phyloP scores from a whole-genome alignment of 2,329 filamentous ascomycete genomes.

The Beauveria scarabaeidicola region DNA sequence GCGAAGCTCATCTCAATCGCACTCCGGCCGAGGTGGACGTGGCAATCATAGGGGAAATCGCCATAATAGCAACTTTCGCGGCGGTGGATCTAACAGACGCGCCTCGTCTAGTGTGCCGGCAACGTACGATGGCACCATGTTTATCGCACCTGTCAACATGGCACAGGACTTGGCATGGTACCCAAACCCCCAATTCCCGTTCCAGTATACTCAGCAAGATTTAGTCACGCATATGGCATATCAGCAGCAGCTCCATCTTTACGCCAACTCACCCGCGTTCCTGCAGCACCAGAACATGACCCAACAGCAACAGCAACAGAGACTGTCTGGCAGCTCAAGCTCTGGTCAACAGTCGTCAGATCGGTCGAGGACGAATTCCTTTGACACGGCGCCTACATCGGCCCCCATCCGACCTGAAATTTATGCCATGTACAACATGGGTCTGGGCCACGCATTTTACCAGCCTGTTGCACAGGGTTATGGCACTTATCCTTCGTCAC shows the following conservation, averaged over 20 bases:
- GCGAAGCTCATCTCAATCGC: constrained; percentile 53
- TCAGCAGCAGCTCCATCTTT: constrained; percentile 30
- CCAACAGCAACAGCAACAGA: constrained; percentile 19
- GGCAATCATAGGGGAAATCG: constrained; percentile 41
- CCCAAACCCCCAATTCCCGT: constrained; percentile 32
- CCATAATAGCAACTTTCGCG: constrained; percentile 34
- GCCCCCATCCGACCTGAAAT: constrained; percentile 50
- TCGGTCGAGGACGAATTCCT: constrained; percentile 53
- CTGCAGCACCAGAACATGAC: constrained; percentile 27
- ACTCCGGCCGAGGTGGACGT: constrained; percentile 39
- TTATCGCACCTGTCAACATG: constrained; percentile 35
- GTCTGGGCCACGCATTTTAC: constrained; percentile 37
- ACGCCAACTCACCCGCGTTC: constrained; percentile 26
- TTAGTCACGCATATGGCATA: constrained; percentile 35
- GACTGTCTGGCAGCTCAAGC: constrained; percentile 19
- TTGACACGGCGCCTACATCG: constrained; percentile 53
- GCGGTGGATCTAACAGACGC: constrained; percentile 38
- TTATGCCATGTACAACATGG: constrained; percentile 41
- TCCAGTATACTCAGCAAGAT: constrained; percentile 32
- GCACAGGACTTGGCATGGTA: constrained; percentile 44
- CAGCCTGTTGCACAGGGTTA: constrained; percentile 35
- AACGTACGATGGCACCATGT: constrained; percentile 42
- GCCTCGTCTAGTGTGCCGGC: constrained; percentile 41
- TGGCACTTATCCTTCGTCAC: constrained; percentile 48
- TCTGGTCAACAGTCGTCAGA: constrained; percentile 30